Evolutionary conservation across 164 flowering plant genomes (phyloP), one percentile per base, ranked within the genome.

Genomic region (Tinospora cordifolia): DNA sequence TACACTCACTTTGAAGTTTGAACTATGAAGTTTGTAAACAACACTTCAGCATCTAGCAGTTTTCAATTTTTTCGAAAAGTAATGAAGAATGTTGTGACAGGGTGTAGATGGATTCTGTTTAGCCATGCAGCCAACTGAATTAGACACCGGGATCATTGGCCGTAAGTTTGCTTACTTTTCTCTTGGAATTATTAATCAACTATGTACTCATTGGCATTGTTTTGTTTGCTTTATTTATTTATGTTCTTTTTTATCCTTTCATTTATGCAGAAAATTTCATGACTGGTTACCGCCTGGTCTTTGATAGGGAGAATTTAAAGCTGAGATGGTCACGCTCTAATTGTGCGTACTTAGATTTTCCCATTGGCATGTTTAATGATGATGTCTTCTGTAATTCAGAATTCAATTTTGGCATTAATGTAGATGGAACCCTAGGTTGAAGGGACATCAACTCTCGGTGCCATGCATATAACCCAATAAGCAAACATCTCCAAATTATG

Each of bases 251-350:
- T 40, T 41, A 41, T 8, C 21, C n/a, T 0, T 72, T 27, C 4
- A 21, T 68, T 57, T 69, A 9, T 85, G 89, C 96, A 94, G 98
- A 94, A 72, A 89, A 94, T 79, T 87, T 80, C 81, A 87, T 94
- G 95, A 85, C 84, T 6, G 93, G 96, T 58, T 89, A 90, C 66
- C 84, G 90, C 63, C 68, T 91, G 71, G 97, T 94, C 66, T 94
- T 91, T 80, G 96, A 94, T 79, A 81, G 96, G 72, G 96, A 89
- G 67, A 84, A 85, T 65, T 44, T 89, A 76, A 90, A 79, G 81
- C 74, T 91, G 69, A 91, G 90, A 15, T 94, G 98, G 98, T 89
- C 95, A 5, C 86, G 40, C 54, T 91, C 98, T 7, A 80, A 81
- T 51, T 94, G 98, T 94, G 81, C 88, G 98, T 83, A 69, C 27